Evolutionary conservation across 176 grass and related monocot genomes (phyloP), one percentile per base, ranked within the genome.

Genomic region (Eleusine coracana): DNA sequence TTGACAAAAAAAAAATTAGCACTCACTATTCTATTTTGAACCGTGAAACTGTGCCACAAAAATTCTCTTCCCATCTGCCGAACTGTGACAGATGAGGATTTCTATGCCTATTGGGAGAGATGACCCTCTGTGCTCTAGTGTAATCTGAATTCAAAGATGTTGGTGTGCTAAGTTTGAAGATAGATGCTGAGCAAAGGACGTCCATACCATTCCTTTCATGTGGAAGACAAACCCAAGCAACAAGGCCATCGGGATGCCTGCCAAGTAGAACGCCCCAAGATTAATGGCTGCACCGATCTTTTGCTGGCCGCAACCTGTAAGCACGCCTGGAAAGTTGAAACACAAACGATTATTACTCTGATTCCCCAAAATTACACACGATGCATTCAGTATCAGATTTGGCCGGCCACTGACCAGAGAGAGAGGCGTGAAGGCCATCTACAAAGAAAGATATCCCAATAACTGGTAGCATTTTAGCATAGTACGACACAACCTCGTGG

Each of bases 201-300:
- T 50, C 10, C 48, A 50, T 72, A 82, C 86, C 86, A 86, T 74
- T 80, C 84, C 84, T n/a, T 86, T 86, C 4, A 86, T 69, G 28
- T 80, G 77, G 46, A 86, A 44, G 25, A 44, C 37, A 5, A 86
- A 86, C 0, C 69, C 84, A 25, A 80, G 84, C 6, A 86, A 18
- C 7, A 67, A 46, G 3, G 77, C 76, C 84, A 86, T 67, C 1
- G 84, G 84, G 16, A 80, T 86, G 11, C 84, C 77, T 12, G 34
- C 0, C 5, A 86, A 16, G 77, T 86, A 86, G 70, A 86, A 86
- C 0, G 84, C 77, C 0, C 69, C 70, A 11, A 80, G 84, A 23
- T 86, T 86, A 3, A 86, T 60, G 0, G 13, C 46, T n/a, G 84
- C 77, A 0, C 84, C 84, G 2, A 80, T 67, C 5, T 66, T 86